phyloP scores from a whole-genome alignment of 202 grass and related monocot genomes.

The Eragrostis tef region DNA sequence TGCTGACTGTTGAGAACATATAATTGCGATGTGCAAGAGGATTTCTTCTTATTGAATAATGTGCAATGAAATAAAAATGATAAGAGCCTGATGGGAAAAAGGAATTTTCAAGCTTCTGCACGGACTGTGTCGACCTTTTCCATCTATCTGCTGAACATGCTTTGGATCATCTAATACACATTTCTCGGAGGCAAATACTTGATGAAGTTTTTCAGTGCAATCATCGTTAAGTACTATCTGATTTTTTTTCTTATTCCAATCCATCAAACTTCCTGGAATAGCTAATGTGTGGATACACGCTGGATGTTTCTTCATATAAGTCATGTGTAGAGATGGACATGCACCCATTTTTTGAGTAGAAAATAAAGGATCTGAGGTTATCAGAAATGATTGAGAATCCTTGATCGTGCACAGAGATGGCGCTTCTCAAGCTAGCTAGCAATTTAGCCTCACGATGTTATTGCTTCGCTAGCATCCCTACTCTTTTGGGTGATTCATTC shows the following conservation, averaged over 20 bases:
- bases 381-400: neutral
- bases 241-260: no score
- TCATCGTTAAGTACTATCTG: neutral
- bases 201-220: conserved; percentile 4
- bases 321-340: neutral
- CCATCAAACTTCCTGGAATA: neutral
- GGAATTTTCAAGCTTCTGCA: neutral
- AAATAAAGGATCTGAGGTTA: neutral
- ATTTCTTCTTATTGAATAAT: conserved; percentile 13
- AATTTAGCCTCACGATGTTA: neutral
- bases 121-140: neutral
- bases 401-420: conserved; percentile 4
- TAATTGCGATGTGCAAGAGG: neutral
- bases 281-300: neutral
- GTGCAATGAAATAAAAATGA: neutral
- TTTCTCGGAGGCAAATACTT: neutral
- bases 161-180: conserved; percentile 8
- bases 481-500: conserved; percentile 9
- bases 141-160: neutral
- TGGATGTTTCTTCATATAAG: neutral
- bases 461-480: conserved; percentile 1
- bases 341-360: neutral
- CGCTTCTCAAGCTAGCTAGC: neutral
- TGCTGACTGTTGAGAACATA: neutral
- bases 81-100: neutral